phyloP scores from a whole-genome alignment of 2,329 filamentous ascomycete genomes.

The Trichoderma sp. region DNA sequence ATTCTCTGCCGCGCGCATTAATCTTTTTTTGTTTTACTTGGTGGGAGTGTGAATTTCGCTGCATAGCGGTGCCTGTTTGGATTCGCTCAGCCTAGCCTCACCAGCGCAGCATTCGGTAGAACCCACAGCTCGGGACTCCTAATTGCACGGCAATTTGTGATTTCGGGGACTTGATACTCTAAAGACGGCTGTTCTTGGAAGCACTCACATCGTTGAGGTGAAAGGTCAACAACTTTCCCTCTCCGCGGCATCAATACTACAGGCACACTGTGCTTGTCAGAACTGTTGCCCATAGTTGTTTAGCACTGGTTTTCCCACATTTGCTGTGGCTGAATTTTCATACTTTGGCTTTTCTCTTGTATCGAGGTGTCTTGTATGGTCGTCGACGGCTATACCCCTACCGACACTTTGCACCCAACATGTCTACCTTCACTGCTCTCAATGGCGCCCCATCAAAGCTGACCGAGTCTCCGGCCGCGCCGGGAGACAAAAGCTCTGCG shows the following conservation, averaged over 20 bases:
- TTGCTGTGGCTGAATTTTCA: background rate
- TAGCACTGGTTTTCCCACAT: background rate
- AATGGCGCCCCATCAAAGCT: constrained; percentile 49
- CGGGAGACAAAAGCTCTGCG: constrained; percentile 31
- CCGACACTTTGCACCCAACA: constrained; percentile 26
- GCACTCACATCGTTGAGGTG: background rate
- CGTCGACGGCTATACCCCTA: background rate
- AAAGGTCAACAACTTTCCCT: background rate
- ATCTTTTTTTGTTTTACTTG: background rate
- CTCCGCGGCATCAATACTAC: background rate
- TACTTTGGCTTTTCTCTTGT: background rate
- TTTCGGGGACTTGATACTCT: background rate
- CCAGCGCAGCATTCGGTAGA: background rate
- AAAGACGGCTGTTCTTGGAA: background rate
- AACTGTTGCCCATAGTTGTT: background rate
- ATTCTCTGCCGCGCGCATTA: background rate
- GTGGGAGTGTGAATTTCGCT: background rate
- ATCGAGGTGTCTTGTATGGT: background rate
- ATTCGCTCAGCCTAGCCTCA: background rate
- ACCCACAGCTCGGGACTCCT: background rate
- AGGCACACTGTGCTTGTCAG: background rate
- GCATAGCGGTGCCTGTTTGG: background rate
- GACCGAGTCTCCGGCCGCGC: constrained; percentile 34
- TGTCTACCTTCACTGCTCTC: constrained; percentile 53
- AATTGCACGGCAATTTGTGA: background rate